Evolutionary conservation across 345 rosid species (phyloP).

Genomic region (Syzygium aqueum): DNA sequence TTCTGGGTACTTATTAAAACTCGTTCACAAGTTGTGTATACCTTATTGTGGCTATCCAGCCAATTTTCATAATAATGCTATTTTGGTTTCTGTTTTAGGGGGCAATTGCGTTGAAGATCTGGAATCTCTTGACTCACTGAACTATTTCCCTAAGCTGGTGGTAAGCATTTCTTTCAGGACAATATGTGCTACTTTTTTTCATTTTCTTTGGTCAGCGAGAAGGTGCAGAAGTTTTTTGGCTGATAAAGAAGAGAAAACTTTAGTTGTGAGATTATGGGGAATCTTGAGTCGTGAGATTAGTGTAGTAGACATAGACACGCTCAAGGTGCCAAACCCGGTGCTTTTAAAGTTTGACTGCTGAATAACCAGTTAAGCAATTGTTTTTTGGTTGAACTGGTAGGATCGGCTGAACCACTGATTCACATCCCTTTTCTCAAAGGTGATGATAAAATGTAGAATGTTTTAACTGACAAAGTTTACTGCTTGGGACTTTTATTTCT

Average conservation of each 20-base stretch:
- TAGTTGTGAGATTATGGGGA: not conserved
- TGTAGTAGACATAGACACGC: not conserved
- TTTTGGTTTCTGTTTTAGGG: conserved; percentile 33
- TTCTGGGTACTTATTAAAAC: conserved; percentile 43
- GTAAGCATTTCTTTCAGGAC: conserved; percentile 26
- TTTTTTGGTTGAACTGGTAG: not conserved
- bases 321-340: not conserved
- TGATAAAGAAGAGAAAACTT: not conserved
- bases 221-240: not conserved
- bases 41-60: not conserved
- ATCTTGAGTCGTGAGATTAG: not conserved
- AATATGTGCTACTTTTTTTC: not conserved
- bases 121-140: conserved; percentile 57
- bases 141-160: conserved; percentile 60
- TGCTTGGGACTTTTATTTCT: not conserved
- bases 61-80: not conserved
- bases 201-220: not conserved
- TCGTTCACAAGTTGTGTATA: not conserved
- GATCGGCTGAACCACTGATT: not conserved
- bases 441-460: not conserved
- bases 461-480: not conserved
- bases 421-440: not conserved
- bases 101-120: conserved; percentile 54
- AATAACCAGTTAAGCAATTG: not conserved
- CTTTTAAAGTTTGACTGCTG: not conserved